Base-by-base conservation (phyloP, 1,284 basidiomycete genomes). In the Trametes hirsuta region DNA sequence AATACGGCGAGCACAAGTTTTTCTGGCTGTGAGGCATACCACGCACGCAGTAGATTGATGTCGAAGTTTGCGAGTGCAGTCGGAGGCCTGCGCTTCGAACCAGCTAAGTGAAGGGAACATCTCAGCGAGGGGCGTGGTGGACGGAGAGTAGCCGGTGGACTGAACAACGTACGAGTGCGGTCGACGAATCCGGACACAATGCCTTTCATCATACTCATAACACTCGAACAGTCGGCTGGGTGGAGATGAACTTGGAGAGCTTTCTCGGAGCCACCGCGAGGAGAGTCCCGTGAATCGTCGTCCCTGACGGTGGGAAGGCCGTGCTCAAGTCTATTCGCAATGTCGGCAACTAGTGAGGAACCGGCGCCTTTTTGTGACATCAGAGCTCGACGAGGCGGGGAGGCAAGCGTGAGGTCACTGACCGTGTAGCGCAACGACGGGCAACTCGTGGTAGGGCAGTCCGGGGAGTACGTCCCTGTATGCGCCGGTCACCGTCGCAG, bases 391-490 rank as follows among this genome's bases (percentile, higher is more conserved):
- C n/a, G 6, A 9, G 1, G 0, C 5, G 2, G 6, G 6, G 6
- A n/a, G 22, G 1, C 2, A 25, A 22, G 10, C 15, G 1, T 21
- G 35, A 45, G 57, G 9, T 55, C 30, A 30, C 30, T 30, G 30
- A 64, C 65, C 61, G 18, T 55, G 58, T 42, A 91, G 74, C 2
- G 81, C 72, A 71, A 86, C 51, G 77, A 87, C 73, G 77, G 86
- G 83, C 77, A 91, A 69, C 84, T 87, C 76, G 74, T 80, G 58
- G 69, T 82, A 63, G 81, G 89, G 89, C 77, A 82, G 62, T 62
- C 83, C 65, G 78, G 88, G 73, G 0, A 76, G 67, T 11, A 68
- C 55, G 40, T 72, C 62, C 1, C 62, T 56, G 42, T 76, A 72
- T 18, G 76, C 73, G 6, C 59, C 47, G 4, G 55, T 54, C 12